Percentiles rank a stretch among this genome's conserved stretches.
Evolutionary conservation across 495 filamentous ascomycete genomes (phyloP).

Genomic region (Lasiosphaeris hirsuta): DNA sequence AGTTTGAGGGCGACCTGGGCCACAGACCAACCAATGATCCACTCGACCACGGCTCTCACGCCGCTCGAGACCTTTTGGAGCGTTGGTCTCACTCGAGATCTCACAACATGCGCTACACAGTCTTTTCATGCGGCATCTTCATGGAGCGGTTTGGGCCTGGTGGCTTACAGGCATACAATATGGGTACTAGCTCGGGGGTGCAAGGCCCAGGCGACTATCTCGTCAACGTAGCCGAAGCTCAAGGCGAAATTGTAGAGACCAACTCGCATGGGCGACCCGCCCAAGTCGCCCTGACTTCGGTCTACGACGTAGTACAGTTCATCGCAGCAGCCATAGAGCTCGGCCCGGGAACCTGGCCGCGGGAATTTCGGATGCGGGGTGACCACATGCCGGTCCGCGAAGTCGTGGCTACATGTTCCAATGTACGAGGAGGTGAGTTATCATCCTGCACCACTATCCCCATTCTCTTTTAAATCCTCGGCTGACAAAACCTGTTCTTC

Average conservation of each 20-base stretch:
- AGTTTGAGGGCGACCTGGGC: constrained; percentile 61
- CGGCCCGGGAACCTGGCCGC: constrained; percentile 59
- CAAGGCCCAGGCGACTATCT: constrained; percentile 60
- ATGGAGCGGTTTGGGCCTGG: constrained; percentile 70
- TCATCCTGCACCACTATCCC: background rate
- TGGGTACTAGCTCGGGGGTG: constrained; percentile 48
- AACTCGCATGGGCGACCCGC: constrained; percentile 47
- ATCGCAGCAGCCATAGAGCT: constrained; percentile 60
- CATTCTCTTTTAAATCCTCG: background rate
- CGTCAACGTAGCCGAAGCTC: constrained; percentile 54
- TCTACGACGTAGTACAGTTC: constrained; percentile 63
- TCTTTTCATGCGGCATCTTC: constrained; percentile 71
- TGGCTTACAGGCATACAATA: constrained; percentile 53
- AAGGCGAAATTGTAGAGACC: constrained; percentile 55
- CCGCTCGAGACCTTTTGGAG: constrained; percentile 53
- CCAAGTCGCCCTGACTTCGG: constrained; percentile 62
- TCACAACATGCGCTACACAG: constrained; percentile 56
- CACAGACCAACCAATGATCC: constrained; percentile 54
- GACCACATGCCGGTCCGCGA: constrained; percentile 55
- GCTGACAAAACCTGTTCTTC: constrained; percentile 14
- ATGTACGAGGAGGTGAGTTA: constrained; percentile 38
- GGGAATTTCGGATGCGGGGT: constrained; percentile 63
- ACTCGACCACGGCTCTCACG: constrained; percentile 44
- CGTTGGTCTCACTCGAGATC: constrained; percentile 42
- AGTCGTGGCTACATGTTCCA: constrained; percentile 44